Evolutionary conservation across 2,329 filamentous ascomycete genomes (phyloP).

Genomic region (Endoconidiophora polonica): DNA sequence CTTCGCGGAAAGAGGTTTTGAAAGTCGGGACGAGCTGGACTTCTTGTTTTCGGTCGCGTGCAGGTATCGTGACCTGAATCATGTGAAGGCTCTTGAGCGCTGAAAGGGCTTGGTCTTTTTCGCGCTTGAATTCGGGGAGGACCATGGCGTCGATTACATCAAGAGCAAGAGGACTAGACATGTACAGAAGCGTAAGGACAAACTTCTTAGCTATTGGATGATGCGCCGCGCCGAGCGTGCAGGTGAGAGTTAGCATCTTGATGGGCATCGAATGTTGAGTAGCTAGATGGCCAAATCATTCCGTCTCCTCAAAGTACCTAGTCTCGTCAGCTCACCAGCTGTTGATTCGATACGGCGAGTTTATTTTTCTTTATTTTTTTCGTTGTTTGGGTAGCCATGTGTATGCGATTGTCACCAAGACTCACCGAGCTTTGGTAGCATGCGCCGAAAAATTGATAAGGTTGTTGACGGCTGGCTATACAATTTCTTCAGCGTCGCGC

Average conservation of each 20-base stretch:
- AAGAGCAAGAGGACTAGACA: constrained; percentile 63
- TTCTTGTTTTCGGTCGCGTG: constrained; percentile 47
- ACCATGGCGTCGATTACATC: constrained; percentile 77
- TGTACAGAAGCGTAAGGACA: constrained; percentile 89
- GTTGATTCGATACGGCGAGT: neutral
- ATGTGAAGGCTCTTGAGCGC: constrained; percentile 80
- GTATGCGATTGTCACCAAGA: neutral
- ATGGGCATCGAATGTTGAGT: neutral
- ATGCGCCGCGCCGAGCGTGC: neutral
- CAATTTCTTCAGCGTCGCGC: constrained; percentile 75
- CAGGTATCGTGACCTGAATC: constrained; percentile 45
- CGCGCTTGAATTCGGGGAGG: constrained; percentile 40
- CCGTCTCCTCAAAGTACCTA: no score
- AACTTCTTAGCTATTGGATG: constrained; percentile 64
- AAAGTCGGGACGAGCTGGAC: constrained; percentile 72
- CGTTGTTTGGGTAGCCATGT: no score
- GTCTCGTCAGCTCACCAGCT: no score
- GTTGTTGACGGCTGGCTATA: constrained; percentile 94
- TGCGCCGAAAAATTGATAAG: constrained; percentile 88
- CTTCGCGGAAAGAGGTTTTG: constrained; percentile 63
- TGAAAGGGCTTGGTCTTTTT: constrained; percentile 64
- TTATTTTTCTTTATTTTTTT: neutral
- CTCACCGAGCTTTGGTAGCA: constrained; percentile 76
- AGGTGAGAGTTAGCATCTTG: neutral
- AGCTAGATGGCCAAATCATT: no score